phyloP scores from a whole-genome alignment of 1,284 basidiomycete species.

The Trichosporon inkin region DNA sequence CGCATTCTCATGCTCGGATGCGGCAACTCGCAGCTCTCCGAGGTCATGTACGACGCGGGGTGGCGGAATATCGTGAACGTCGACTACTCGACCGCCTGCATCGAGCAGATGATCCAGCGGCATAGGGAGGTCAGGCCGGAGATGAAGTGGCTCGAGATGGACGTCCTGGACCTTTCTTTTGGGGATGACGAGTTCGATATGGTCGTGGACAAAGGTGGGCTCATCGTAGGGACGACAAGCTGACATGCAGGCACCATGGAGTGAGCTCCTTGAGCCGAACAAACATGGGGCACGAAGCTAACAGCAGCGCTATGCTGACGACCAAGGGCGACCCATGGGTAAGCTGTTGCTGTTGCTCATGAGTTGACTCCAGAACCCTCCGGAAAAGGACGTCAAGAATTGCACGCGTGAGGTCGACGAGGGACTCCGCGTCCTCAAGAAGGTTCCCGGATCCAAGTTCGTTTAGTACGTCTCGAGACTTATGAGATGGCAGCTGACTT shows the following conservation, averaged over 20 bases:
- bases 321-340: constrained; percentile 86
- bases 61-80: constrained; percentile 78
- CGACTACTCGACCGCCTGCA: constrained; percentile 76
- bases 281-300: not conserved
- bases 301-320: constrained; percentile 70
- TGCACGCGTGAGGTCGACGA: constrained; percentile 79
- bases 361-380: constrained; percentile 63
- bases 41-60: constrained; percentile 78
- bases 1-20: constrained; percentile 84
- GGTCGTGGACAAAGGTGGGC: constrained; percentile 78
- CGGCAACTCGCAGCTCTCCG: constrained; percentile 70
- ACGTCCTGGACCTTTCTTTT: constrained; percentile 70
- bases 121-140: constrained; percentile 59
- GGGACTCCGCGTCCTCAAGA: constrained; percentile 65
- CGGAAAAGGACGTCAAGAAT: constrained; percentile 66
- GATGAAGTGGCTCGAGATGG: constrained; percentile 89
- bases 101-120: constrained; percentile 70
- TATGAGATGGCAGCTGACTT: not conserved
- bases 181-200: constrained; percentile 70
- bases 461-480: constrained; percentile 56
- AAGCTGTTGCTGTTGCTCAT: constrained; percentile 28
- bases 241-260: constrained; percentile 73
- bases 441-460: constrained; percentile 60
- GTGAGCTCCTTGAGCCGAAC: constrained; percentile 19
- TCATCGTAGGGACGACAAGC: not conserved